Evolutionary conservation across 2,329 filamentous ascomycete genomes (phyloP).

Genomic region (Drechmeria coniospora): DNA sequence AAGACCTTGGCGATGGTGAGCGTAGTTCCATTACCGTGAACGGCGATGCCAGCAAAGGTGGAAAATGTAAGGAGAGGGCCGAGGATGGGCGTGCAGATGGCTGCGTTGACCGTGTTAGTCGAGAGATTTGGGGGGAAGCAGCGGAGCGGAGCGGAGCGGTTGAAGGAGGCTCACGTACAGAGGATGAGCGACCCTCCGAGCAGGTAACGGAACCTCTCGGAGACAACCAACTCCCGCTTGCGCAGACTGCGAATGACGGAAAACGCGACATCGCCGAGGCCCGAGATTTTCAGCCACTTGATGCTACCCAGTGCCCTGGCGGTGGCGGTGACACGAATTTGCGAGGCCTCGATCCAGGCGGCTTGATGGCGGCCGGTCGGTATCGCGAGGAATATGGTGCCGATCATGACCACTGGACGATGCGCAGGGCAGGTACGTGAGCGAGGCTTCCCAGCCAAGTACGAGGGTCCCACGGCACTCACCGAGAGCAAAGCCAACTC

Average conservation of each 20-base stretch:
- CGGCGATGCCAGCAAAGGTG: conserved; percentile 7
- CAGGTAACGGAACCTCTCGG: conserved; percentile 9
- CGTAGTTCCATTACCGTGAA: neutral
- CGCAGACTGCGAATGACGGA: conserved; percentile 7
- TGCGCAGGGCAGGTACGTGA: conserved; percentile 8
- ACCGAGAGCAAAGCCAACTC: conserved; percentile 28
- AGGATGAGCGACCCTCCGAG: conserved; percentile 7
- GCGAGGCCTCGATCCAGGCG: conserved; percentile 32
- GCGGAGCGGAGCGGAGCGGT: neutral
- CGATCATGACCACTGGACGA: conserved; percentile 16
- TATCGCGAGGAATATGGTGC: conserved; percentile 12
- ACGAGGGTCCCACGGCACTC: too few relatives aligned
- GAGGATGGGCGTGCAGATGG: neutral
- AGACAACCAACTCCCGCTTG: conserved; percentile 8
- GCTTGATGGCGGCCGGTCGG: conserved; percentile 18
- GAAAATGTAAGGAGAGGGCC: conserved; percentile 7
- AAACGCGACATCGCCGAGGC: conserved; percentile 23
- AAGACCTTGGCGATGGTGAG: conserved; percentile 7
- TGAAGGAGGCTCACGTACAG: conserved; percentile 1
- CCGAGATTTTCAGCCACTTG: conserved; percentile 35
- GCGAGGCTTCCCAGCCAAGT: too few relatives aligned
- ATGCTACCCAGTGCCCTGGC: conserved; percentile 31
- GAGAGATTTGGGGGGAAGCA: too few relatives aligned
- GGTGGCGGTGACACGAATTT: conserved; percentile 31
- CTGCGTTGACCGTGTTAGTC: too few relatives aligned